Conservation (phyloP, 2,329 filamentous ascomycete species). For the Tolypocladium ovalisporum region DNA sequence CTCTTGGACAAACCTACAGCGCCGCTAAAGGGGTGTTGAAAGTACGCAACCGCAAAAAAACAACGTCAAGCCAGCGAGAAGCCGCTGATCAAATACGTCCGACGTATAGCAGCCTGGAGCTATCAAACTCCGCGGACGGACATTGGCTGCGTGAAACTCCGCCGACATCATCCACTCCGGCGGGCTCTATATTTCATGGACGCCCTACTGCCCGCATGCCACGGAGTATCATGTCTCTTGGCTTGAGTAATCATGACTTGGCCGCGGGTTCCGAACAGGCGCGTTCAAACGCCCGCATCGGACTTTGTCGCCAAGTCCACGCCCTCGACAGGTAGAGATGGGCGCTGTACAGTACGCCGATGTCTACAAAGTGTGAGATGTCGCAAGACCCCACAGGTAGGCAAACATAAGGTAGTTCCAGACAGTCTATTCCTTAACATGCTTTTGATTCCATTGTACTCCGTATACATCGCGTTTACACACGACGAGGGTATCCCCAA, state of each 20-base stretch:
- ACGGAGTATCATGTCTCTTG: too few relatives aligned
- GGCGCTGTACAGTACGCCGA: background rate
- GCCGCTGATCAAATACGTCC: background rate
- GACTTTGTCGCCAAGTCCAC: background rate
- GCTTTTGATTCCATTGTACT: background rate
- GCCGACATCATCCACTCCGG: background rate
- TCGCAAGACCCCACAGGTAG: background rate
- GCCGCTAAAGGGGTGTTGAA: background rate
- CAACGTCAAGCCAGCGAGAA: background rate
- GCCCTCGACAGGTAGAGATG: background rate
- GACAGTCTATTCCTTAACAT: too few relatives aligned
- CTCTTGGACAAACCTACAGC: too few relatives aligned
- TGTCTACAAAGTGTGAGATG: background rate
- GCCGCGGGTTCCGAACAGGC: background rate
- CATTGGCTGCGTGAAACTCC: background rate
- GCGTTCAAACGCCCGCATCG: background rate
- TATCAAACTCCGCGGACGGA: background rate
- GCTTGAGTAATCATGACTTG: too few relatives aligned
- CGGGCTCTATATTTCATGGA: background rate
- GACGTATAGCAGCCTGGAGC: background rate
- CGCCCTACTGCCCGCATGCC: background rate
- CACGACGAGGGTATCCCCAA: background rate
- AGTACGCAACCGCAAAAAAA: background rate
- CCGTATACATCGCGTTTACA: background rate
- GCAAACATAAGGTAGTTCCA: background rate